Evolutionary conservation across 2,329 filamentous ascomycete genomes (phyloP), one percentile per base, ranked within the genome.

Genomic region (Diaporthe capsici): DNA sequence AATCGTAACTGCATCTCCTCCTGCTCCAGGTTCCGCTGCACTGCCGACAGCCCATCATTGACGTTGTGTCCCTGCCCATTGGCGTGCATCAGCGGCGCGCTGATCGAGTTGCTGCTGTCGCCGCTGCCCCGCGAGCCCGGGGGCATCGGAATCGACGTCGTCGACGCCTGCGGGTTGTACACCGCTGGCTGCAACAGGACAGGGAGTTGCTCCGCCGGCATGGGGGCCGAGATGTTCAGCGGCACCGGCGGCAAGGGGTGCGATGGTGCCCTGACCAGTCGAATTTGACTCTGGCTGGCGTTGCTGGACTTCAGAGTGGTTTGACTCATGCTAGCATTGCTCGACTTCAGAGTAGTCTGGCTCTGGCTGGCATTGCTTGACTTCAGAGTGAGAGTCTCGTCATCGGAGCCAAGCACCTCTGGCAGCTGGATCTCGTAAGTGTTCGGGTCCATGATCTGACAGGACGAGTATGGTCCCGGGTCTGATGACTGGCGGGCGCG

Each of bases 1-100:
- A 92, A 84, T 60, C 87, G 85, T 15, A 89, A 86, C 77, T 91
- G 89, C 3, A 86, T 84, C 78, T 89, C 87, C 79, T 92, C 90
- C 76, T 88, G 87, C 78, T 89, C 86, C 57, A 91, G 84, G 79
- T 91, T 88, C 78, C 90, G 89, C 81, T 92, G 90, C 42, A 92
- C 88, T 2, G 89, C 85, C 20, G 89, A 88, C 76, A 92, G 88
- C 68, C 87, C 87, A 74, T 86, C 85, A 77, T 88, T 84, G 20
- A 82, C 77, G 44, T 80, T 77, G 70, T 77, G 76, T 4, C 76
- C 73, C 49, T 72, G 65, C 57, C 76, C 76, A 49, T 75, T 71
- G 53, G 44, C 42, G 61, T 61, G 70, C 34, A 49, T 37, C 31
- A n/a, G 34, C 20, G 44, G 71, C 10, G 58, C 47, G 71, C 22